Percentiles rank a stretch among this genome's conserved stretches.
phyloP scores from a whole-genome alignment of 345 rosid species.

The Rhodamnia argentea region DNA sequence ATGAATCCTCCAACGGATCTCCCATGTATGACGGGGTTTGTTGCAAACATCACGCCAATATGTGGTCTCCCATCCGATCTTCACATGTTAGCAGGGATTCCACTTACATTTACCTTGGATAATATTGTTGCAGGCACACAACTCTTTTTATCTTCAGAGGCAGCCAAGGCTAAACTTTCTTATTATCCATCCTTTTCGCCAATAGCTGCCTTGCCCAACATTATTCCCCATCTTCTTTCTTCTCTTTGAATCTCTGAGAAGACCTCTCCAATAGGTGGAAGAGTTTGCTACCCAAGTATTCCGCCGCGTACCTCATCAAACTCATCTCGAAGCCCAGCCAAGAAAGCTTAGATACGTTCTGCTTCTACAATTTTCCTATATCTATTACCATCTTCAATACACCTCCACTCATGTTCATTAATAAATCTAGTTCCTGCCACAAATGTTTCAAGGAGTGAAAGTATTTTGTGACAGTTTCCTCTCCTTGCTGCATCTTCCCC shows the following conservation, averaged over 20 bases:
- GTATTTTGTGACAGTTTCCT: background rate
- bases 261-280: background rate
- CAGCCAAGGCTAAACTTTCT: background rate
- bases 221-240: background rate
- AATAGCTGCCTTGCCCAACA: rapidly evolving
- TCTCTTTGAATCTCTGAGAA: background rate
- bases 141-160: rapidly evolving
- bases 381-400: background rate
- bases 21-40: background rate
- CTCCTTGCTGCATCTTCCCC: background rate
- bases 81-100: background rate
- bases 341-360: background rate
- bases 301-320: rapidly evolving
- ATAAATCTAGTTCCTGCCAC: background rate
- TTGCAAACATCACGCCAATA: background rate
- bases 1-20: background rate
- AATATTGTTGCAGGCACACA: background rate
- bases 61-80: rapidly evolving
- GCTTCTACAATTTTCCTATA: background rate
- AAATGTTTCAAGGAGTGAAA: background rate
- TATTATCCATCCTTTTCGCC: rapidly evolving
- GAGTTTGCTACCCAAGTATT: background rate
- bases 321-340: background rate
- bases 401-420: background rate
- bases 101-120: background rate